Evolutionary conservation across 2,329 filamentous ascomycete genomes (phyloP), one percentile per base, ranked within the genome.

Genomic region (Botrytis porri): DNA sequence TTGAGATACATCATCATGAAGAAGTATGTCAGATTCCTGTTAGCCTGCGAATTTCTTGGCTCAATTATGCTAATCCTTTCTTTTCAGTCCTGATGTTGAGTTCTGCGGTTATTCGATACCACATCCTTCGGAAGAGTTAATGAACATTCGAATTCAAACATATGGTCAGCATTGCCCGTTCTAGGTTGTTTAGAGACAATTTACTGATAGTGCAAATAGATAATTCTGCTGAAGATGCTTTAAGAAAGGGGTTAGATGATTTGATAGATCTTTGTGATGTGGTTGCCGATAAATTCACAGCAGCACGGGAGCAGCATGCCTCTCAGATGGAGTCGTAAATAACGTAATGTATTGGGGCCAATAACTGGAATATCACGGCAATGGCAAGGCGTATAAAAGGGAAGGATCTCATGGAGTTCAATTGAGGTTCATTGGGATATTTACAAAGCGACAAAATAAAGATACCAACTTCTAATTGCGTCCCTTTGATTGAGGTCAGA

Each of bases 31-130:
- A 18, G 9, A 10, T 59, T 37, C 57, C 29, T 45, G 59, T 37
- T 57, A 22, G 6, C 22, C 10, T 41, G 18, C 48, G 16, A 41
- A 8, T 22, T 6, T 57, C 32, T 59, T 1, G 18, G 29, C 35
- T 59, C 60, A 70, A 45, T 29, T n/a, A 20, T 64, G 64, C 75
- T 78, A 69, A 77, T 61, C 1, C 37, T 54, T 43, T 32, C 51
- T 43, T 37, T 35, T 70, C 76, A 98, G 95, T 82, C 95, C 96
- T 43, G 90, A 96, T 76, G 96, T 99, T 74, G 96, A 99, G 82
- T 98, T 99, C 84, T 98, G 96, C 83, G 96, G 95, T 75, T 99
- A 99, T 83, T 93, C 95, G 12, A 98, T 99, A 75, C 96, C 96
- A 43, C 96, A 99, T 83, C 96, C 96, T 69, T 97, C 95, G 57